phyloP scores from a whole-genome alignment of 805 yeast species.

The Gaillardinia entomophila region DNA sequence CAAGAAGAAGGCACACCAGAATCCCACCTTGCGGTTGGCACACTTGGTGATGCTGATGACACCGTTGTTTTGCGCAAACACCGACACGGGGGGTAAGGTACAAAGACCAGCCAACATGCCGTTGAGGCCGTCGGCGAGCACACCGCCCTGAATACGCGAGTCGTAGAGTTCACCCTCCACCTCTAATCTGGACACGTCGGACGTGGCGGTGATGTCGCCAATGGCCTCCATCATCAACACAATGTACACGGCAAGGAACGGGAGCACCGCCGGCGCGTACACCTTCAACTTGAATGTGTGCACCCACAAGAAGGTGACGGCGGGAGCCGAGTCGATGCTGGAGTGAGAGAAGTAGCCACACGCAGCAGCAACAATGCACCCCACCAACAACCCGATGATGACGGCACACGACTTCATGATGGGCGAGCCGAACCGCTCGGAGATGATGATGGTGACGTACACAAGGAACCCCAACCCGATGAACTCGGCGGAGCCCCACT shows the following conservation, averaged over 20 bases:
- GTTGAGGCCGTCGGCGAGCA: conserved; percentile 81
- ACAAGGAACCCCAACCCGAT: conserved; percentile 86
- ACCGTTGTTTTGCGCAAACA: conserved; percentile 95
- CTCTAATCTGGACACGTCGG: conserved; percentile 81
- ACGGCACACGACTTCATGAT: conserved; percentile 94
- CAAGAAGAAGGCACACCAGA: conserved; percentile 75
- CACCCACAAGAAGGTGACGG: conserved; percentile 81
- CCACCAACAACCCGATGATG: conserved; percentile 74
- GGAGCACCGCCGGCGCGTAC: conserved; percentile 83
- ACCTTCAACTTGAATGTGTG: conserved; percentile 71
- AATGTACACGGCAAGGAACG: conserved; percentile 76
- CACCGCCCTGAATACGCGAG: conserved; percentile 88
- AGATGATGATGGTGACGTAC: conserved; percentile 61
- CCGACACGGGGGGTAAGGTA: conserved; percentile 86
- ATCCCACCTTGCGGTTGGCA: conserved; percentile 78
- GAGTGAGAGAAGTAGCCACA: conserved; percentile 68
- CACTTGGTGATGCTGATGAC: conserved; percentile 89
- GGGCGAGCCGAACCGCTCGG: conserved; percentile 90
- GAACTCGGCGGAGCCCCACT: conserved; percentile 85
- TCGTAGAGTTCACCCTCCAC: conserved; percentile 81
- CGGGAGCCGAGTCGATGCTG: conserved; percentile 66
- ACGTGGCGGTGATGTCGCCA: conserved; percentile 92
- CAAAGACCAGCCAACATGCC: conserved; percentile 71
- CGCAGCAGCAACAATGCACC: conserved; percentile 91
- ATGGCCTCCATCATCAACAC: conserved; percentile 89